These are phyloP conservation scores for Aspergillus taichungensis DNA, from an alignment of 495 filamentous ascomycete species.

Conservation along the genomic window DNA sequence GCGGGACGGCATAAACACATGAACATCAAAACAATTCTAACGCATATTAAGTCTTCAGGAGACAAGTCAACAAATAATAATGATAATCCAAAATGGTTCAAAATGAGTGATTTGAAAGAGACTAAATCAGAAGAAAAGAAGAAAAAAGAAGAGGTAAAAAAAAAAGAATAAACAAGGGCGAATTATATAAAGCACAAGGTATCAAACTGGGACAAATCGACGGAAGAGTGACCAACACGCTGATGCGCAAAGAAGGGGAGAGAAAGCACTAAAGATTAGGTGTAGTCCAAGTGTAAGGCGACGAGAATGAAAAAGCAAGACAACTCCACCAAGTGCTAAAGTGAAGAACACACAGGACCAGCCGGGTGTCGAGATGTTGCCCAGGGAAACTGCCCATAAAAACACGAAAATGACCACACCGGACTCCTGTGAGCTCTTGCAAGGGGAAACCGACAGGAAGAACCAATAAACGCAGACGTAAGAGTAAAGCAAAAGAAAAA, in stretches of 20 bases:
- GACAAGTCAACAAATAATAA: slow-evolving; percentile 7
- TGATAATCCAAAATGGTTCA: slow-evolving; percentile 6
- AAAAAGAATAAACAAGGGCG: slow-evolving; percentile 1
- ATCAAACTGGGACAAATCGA: slow-evolving; percentile 19
- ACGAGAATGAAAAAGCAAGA: slow-evolving; percentile 11
- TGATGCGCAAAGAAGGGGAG: slow-evolving; percentile 17
- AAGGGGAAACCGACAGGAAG: slow-evolving; percentile 17
- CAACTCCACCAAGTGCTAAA: slow-evolving; percentile 41
- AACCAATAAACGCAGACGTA: slow-evolving; percentile 12
- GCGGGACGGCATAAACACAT: slow-evolving; percentile 20
- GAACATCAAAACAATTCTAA: slow-evolving; percentile 15
- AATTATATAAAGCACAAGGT: slow-evolving; percentile 19
- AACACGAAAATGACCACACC: slow-evolving; percentile 35
- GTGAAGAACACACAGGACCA: slow-evolving; percentile 43
- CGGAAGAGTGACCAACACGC: slow-evolving; percentile 18
- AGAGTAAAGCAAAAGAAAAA: slow-evolving; percentile 16
- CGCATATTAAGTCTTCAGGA: slow-evolving; percentile 10
- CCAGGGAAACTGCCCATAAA: slow-evolving; percentile 29
- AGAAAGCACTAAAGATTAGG: slow-evolving; percentile 18
- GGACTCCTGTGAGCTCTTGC: slow-evolving; percentile 39
- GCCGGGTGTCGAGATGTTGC: slow-evolving; percentile 39
- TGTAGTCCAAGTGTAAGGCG: slow-evolving; percentile 11
- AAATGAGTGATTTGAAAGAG: slow-evolving; percentile 13
- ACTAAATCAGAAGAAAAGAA: not conserved
- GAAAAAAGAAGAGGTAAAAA: not conserved